These are phyloP conservation scores for Hyaloscypha finlandica DNA, from an alignment of 495 filamentous ascomycete species.

Conservation along the genomic window DNA sequence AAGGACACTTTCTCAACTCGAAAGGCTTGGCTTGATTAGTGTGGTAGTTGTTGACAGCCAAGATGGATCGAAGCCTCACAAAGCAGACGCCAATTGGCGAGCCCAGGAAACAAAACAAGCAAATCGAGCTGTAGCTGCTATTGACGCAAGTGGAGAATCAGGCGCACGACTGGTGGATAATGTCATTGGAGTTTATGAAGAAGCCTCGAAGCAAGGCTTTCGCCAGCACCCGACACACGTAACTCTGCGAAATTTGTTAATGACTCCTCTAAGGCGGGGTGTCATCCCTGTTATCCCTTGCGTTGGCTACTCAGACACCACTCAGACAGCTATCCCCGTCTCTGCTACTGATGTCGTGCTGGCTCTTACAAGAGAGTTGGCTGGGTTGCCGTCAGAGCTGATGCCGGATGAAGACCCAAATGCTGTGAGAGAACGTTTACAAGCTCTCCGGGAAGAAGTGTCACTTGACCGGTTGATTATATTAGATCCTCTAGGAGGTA, in stretches of 20 bases:
- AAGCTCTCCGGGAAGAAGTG: conserved; percentile 53
- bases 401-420: conserved; percentile 47
- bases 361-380: conserved; percentile 71
- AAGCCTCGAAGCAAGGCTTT: neutral
- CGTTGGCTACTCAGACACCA: conserved; percentile 64
- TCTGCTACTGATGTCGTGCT: conserved; percentile 68
- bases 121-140: conserved; percentile 70
- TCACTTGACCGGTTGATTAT: conserved; percentile 85
- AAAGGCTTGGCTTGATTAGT: conserved; percentile 75
- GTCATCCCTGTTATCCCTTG: conserved; percentile 77
- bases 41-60: conserved; percentile 71
- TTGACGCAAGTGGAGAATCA: conserved; percentile 65
- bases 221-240: conserved; percentile 38
- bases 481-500: conserved; percentile 85
- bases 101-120: conserved; percentile 60
- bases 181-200: conserved; percentile 49
- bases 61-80: neutral
- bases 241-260: conserved; percentile 60
- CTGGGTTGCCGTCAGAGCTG: conserved; percentile 41
- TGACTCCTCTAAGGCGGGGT: conserved; percentile 70
- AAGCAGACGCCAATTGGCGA: conserved; percentile 36
- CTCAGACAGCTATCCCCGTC: conserved; percentile 54
- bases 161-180: conserved; percentile 71
- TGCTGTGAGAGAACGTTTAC: conserved; percentile 45
- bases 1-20: conserved; percentile 80